Conservation (phyloP, 805 yeast species). For the Starmerella apis region DNA sequence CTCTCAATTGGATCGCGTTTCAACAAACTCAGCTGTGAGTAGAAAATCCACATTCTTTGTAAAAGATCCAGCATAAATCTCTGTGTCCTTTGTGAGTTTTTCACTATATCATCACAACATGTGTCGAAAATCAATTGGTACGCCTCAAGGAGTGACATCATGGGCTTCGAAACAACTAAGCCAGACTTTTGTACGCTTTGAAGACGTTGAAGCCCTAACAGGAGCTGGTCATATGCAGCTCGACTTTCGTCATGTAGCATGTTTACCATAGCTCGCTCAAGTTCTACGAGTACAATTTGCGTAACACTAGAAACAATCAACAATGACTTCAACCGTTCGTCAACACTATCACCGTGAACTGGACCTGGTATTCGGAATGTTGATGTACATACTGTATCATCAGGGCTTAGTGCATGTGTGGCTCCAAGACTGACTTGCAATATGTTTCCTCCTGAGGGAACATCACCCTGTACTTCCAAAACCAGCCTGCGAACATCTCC, state of each 20-base stretch:
- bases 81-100: neutral
- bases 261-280: neutral
- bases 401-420: neutral
- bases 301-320: neutral
- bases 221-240: neutral
- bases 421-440: neutral
- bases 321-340: neutral
- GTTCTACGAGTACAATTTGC: neutral
- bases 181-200: neutral
- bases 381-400: neutral
- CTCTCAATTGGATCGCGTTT: constrained; percentile 1
- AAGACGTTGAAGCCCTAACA: neutral
- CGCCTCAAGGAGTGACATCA: neutral
- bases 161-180: neutral
- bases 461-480: neutral
- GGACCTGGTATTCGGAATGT: neutral
- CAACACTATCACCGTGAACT: neutral
- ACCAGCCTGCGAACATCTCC: neutral
- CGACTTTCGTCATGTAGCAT: neutral
- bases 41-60: constrained; percentile 8
- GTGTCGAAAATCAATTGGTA: neutral
- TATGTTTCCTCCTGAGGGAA: neutral
- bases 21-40: neutral
- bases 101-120: constrained; percentile 10
- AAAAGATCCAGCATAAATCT: constrained; percentile 1